These are phyloP conservation scores for Aspergillus puulaauensis DNA, from an alignment of 2,329 filamentous ascomycete species.

Conservation along the genomic window DNA sequence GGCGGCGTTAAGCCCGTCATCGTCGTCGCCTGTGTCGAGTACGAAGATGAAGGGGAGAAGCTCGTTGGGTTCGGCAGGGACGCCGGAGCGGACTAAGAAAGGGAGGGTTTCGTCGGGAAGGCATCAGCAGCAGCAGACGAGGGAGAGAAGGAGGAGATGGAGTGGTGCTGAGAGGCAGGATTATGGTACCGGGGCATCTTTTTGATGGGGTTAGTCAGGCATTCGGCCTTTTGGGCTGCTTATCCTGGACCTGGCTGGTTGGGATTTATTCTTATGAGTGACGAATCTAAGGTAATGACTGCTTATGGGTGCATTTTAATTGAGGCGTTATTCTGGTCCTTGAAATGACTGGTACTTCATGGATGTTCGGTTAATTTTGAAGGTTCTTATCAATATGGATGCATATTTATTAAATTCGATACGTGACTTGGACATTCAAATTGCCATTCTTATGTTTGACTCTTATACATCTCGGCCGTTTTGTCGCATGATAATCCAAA, in stretches of 20 bases:
- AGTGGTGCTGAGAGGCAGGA: conserved; percentile 19
- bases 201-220: background rate
- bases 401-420: no score
- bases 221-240: no score
- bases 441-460: background rate
- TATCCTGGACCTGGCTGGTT: background rate
- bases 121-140: conserved; percentile 11
- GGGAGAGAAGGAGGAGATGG: conserved; percentile 23
- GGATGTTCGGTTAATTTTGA: background rate
- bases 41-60: conserved; percentile 5
- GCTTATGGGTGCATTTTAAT: background rate
- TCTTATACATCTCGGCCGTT: conserved; percentile 4
- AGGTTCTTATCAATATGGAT: background rate
- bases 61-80: background rate
- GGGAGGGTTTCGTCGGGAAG: conserved; percentile 11
- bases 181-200: conserved; percentile 5
- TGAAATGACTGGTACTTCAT: background rate
- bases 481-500: background rate
- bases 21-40: background rate
- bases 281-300: conserved; percentile 1
- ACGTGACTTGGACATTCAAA: background rate
- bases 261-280: background rate
- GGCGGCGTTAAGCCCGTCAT: background rate
- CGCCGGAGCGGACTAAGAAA: conserved; percentile 14
- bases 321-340: background rate